Evolutionary conservation across 1,284 basidiomycete genomes (phyloP).

Genomic region (Ceratobasidium papillatum): DNA sequence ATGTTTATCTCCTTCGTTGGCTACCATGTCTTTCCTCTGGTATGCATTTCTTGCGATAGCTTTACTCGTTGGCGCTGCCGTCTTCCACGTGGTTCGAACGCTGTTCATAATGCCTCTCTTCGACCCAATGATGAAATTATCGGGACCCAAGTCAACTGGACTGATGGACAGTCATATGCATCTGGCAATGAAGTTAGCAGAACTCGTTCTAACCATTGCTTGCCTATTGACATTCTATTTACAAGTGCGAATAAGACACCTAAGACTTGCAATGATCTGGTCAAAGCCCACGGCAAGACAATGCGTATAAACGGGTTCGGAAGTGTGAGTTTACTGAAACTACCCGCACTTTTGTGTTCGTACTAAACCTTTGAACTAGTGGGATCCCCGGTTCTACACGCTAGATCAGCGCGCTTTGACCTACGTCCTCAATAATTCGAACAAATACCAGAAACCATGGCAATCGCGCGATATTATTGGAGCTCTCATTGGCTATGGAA

Average conservation of each 20-base stretch:
- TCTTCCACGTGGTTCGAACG: slow-evolving; percentile 48
- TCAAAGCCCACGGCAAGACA: slow-evolving; percentile 64
- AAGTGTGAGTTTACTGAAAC: slow-evolving; percentile 59
- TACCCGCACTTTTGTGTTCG: slow-evolving; percentile 5
- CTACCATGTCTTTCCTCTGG: slow-evolving; percentile 7
- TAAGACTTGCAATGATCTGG: slow-evolving; percentile 61
- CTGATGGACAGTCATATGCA: slow-evolving; percentile 65
- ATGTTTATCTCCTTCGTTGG: neutral
- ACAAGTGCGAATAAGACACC: slow-evolving; percentile 66
- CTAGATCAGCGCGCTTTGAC: slow-evolving; percentile 75
- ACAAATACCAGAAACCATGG: slow-evolving; percentile 81
- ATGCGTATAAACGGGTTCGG: slow-evolving; percentile 70
- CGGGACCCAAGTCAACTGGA: slow-evolving; percentile 63
- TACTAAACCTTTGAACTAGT: slow-evolving; percentile 55
- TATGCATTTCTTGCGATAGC: neutral
- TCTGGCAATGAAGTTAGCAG: slow-evolving; percentile 64
- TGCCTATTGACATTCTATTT: slow-evolving; percentile 15
- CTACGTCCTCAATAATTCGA: slow-evolving; percentile 72
- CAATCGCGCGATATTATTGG: slow-evolving; percentile 75
- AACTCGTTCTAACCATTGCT: slow-evolving; percentile 7
- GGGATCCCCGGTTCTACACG: slow-evolving; percentile 77
- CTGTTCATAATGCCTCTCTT: slow-evolving; percentile 52
- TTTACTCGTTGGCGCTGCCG: slow-evolving; percentile 13
- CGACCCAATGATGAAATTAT: slow-evolving; percentile 57
- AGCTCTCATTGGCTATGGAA: slow-evolving; percentile 72